phyloP scores from a whole-genome alignment of 108 stramenopile species.

The Cyclotella choctawhatcheeana region DNA sequence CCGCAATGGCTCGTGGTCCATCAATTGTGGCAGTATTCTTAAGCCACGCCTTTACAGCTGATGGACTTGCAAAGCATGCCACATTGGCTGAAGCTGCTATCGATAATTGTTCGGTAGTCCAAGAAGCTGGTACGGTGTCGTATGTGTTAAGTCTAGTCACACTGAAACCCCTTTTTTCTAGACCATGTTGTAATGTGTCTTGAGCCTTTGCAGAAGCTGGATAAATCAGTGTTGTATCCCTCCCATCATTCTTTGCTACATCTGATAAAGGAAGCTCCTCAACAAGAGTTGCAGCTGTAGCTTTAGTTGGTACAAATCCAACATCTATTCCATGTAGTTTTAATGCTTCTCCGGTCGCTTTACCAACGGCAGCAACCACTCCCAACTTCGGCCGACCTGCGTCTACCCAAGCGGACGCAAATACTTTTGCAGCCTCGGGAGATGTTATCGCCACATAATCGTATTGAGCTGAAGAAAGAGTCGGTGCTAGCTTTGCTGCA shows the following conservation, averaged over 20 bases:
- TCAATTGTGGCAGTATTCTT: slow-evolving; percentile 59
- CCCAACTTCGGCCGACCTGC: slow-evolving; percentile 46
- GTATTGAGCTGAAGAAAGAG: slow-evolving; percentile 39
- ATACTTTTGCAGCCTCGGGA: slow-evolving; percentile 83
- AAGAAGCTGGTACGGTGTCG: slow-evolving; percentile 80
- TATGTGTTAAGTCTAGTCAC: slow-evolving; percentile 84
- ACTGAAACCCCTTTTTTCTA: slow-evolving; percentile 63
- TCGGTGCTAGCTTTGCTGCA: slow-evolving; percentile 46
- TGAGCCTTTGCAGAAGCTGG: slow-evolving; percentile 82
- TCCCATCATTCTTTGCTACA: slow-evolving; percentile 24
- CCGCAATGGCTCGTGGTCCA: slow-evolving; percentile 60
- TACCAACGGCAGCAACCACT: slow-evolving; percentile 80
- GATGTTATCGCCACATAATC: slow-evolving; percentile 86
- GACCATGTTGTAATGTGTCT: slow-evolving; percentile 66
- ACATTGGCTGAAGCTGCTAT: slow-evolving; percentile 53
- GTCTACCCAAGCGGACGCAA: slow-evolving; percentile 67
- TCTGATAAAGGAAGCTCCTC: slow-evolving; percentile 60
- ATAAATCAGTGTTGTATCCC: slow-evolving; percentile 63
- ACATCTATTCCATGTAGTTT: slow-evolving; percentile 59
- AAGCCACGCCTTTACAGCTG: slow-evolving; percentile 84
- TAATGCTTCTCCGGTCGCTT: slow-evolving; percentile 72
- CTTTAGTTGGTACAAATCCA: slow-evolving; percentile 78
- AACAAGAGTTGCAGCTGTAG: slow-evolving; percentile 71
- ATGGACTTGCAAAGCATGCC: slow-evolving; percentile 86
- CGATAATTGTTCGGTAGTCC: slow-evolving; percentile 59